phyloP scores from a whole-genome alignment of 352 stramenopile species.

The Salisapilia sapeloensis region DNA sequence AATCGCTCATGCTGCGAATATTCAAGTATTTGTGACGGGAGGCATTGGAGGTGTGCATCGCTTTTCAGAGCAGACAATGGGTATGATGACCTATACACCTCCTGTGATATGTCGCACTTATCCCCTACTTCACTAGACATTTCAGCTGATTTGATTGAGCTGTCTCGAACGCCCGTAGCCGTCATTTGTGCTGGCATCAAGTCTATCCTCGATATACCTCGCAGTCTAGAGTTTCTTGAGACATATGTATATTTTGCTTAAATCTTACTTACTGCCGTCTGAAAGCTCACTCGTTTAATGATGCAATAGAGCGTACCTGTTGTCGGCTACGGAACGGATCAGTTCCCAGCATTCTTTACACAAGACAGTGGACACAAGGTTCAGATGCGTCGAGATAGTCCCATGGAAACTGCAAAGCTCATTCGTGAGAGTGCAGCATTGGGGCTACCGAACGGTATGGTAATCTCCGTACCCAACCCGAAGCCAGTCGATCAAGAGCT shows the following conservation, averaged over 20 bases:
- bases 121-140: constrained; percentile 78
- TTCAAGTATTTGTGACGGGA: constrained; percentile 95
- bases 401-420: constrained; percentile 71
- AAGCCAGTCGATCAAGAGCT: constrained; percentile 60
- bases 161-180: constrained; percentile 88
- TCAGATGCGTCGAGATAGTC: constrained; percentile 72
- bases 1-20: constrained; percentile 86
- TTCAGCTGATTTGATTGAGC: constrained; percentile 93
- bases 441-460: constrained; percentile 67
- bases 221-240: constrained; percentile 95
- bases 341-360: constrained; percentile 98
- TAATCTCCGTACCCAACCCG: constrained; percentile 82
- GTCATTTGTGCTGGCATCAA: constrained; percentile 98
- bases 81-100: constrained; percentile 11
- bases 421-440: constrained; percentile 72
- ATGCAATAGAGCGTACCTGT: constrained; percentile 86
- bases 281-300: constrained; percentile 2
- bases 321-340: constrained; percentile 79
- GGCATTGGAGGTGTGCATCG: constrained; percentile 95
- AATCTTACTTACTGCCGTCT: constrained; percentile 1
- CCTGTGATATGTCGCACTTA: no score
- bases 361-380: constrained; percentile 77
- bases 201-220: constrained; percentile 94
- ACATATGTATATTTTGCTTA: constrained; percentile 42
- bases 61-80: constrained; percentile 86